Base-by-base conservation (phyloP, 345 rosid species). In the Arabidopsis arenosa region DNA sequence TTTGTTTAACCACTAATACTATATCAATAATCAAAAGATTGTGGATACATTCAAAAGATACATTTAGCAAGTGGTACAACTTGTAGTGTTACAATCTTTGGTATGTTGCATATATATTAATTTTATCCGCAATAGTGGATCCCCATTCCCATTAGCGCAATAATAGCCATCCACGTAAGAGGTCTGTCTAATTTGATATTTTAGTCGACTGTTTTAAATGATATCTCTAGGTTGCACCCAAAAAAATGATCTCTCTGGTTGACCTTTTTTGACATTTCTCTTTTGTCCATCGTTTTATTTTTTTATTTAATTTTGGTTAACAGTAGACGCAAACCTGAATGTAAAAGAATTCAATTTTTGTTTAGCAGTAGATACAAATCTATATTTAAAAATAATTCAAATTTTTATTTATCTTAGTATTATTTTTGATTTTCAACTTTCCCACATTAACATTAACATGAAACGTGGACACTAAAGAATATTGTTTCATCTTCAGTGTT, bases 401-500 rank as follows among this genome's bases (percentile, higher is more conserved):
- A 5, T 4, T 2, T 43, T 2, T 5, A 12, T 4, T 18, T 3
- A 18, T 52, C 7, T 10, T 23, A 23, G 6, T 52, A 52, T 4
- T 26, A 53, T 1, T 13, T 13, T 12, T 13, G 60, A 17, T 55
- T 53, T 28, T 54, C 59, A 54, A 2, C 2, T 26, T 12, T 53
- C 60, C 4, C 17, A 30, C 60, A 55, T 13, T 41, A 39, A 30
- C 60, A 55, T 13, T 41, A 39, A 61, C 39, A 3, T 6, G 30
- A 60, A 39, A 66, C 47, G 70, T 66, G 45, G 54, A 15, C 15
- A 15, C 11, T 21, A 55, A 5, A 26, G 26, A 56, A 43, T 30
- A 32, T 18, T 43, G 18, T 58, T 55, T 45, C 12, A 35, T 44
- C 66, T 36, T 33, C 3, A 59, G 66, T 71, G 75, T 47, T 71